Base-by-base conservation (phyloP, 805 yeast species). In the Candida coquimbonensis region DNA sequence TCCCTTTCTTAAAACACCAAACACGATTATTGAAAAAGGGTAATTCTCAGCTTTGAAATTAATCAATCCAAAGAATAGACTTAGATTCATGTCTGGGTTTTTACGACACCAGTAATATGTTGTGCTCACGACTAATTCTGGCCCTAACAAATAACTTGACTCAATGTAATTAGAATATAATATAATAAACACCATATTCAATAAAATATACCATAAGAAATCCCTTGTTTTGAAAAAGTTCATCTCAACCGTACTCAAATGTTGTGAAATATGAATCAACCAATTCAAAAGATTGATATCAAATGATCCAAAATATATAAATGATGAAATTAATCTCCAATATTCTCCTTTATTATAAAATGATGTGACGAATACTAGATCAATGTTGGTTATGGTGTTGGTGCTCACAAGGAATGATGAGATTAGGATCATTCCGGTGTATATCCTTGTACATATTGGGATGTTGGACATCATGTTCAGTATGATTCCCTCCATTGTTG, bases 271-370 rank as follows among this genome's bases (percentile, higher is more conserved):
- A 9, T 41, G 37, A 34, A 44, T 47, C 1, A 56, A 17, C 13
- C 31, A 24, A 16, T 39, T 13, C 6, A 56, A 21, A 5, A 56
- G 38, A 13, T 42, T 35, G 1, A 52, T 9, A 39, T 50, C 48
- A 19, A 58, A 36, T 7, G 39, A 31, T 0, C 61, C 61, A 14
- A 54, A 42, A 34, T 46, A 56, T 14, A 51, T 34, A 36, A 58
- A 51, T 3, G 53, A 31, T 3, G 59, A 47, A 9, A 57, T 6
- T 4, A 55, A 35, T 31, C 62, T 42, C 60, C 61, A 58, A 24
- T 43, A 49, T 37, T 58, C 50, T n/a, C 36, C 31, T 24, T 46
- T 47, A 14, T 39, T 43, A 31, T 45, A 44, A 4, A 40, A 11
- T 3, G 47, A 25, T 1, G 57, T 52, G 11, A 45, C 29, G 36